These are phyloP conservation scores for Phytophthora pseudosyringae DNA, from an alignment of 352 stramenopile species.

Conservation along the genomic window DNA sequence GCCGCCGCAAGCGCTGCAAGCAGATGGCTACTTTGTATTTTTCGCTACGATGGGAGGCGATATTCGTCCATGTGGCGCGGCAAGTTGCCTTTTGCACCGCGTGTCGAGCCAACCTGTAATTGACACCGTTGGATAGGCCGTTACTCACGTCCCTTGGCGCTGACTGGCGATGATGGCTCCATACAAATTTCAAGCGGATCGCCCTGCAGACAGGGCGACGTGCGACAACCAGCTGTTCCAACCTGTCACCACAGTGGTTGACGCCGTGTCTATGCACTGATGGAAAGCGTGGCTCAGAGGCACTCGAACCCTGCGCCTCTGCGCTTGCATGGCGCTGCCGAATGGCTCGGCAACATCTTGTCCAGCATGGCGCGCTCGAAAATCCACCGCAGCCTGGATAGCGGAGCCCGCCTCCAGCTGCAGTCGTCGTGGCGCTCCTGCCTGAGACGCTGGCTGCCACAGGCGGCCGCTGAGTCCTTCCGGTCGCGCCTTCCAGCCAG, in stretches of 20 bases:
- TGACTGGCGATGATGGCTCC: slow-evolving; percentile 30
- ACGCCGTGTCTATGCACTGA: slow-evolving; percentile 21
- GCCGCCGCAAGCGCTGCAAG: slow-evolving; percentile 5
- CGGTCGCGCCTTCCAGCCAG: slow-evolving; percentile 25
- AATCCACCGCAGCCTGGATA: slow-evolving; percentile 25
- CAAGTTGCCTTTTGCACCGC: slow-evolving; percentile 13
- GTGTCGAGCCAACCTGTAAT: slow-evolving; percentile 15
- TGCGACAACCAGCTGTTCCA: slow-evolving; percentile 25
- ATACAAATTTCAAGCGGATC: slow-evolving; percentile 20
- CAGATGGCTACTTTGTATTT: slow-evolving; percentile 28
- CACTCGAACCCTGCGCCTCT: neutral
- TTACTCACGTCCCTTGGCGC: slow-evolving; percentile 34
- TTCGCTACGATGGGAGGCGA: slow-evolving; percentile 21
- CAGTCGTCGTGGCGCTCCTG: neutral
- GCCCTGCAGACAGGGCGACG: slow-evolving; percentile 7
- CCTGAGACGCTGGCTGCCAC: neutral
- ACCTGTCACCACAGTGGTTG: slow-evolving; percentile 38
- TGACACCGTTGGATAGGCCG: slow-evolving; percentile 22
- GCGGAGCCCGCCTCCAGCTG: neutral
- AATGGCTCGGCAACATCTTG: slow-evolving; percentile 3
- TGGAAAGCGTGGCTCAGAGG: slow-evolving; percentile 22
- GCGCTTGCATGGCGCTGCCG: slow-evolving; percentile 13
- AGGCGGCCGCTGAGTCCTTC: slow-evolving; percentile 8
- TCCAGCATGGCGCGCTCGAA: slow-evolving; percentile 20
- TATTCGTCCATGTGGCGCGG: slow-evolving; percentile 17